Base-by-base conservation (phyloP, 2,329 filamentous ascomycete genomes). In the Kalmusia sp. region DNA sequence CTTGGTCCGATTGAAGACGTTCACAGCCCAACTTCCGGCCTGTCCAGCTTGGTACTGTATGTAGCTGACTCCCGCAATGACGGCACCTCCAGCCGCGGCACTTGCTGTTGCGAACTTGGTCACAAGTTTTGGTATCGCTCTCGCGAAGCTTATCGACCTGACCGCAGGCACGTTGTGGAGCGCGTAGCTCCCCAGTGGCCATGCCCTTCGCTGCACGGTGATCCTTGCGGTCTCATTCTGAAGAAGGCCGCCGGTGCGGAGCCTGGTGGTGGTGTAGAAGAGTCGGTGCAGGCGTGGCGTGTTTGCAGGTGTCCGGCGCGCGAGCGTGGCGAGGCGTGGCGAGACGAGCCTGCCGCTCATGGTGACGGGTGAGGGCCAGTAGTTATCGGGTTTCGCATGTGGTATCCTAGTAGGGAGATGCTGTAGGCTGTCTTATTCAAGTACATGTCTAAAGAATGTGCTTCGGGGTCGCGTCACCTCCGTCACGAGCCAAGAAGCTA, bases 21-120 rank as follows among this genome's bases (percentile, higher is more conserved):
- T 92, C 56, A 89, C 81, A 2, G 87, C 89, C 74, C 89, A 93
- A 54, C 85, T 91, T 54, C 89, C 90, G 19, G 90, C 89, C 79
- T 92, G 90, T 51, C 88, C 87, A 58, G 95, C 93, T 76, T 99
- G 95, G 72, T 99, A 98, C 72, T 99, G 95, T 43, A 99, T 79
- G 83, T 96, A 99, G 22, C 92, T 92, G 54, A 96, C 79, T 2
- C 90, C 91, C 12, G 91, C 93, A 61, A 99, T 85, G 68, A 92
- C 91, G 40, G 93, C 84, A 35, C 92, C 92, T 35, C 93, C 95
- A 67, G 96, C 93, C 79, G 97, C 89, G 52, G 95, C 95, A 17
- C 95, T 95, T 49, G 96, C 81, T 51, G 92, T 87, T 30, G 88
- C 84, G 64, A 99, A 89, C 79, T 97, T 99, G 69, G 95, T 77